A percentile compares a stretch with the other conserved stretches of the same genome.
Evolutionary conservation across 306 rosid genomes (phyloP).

Genomic region (Quercus dentata): DNA sequence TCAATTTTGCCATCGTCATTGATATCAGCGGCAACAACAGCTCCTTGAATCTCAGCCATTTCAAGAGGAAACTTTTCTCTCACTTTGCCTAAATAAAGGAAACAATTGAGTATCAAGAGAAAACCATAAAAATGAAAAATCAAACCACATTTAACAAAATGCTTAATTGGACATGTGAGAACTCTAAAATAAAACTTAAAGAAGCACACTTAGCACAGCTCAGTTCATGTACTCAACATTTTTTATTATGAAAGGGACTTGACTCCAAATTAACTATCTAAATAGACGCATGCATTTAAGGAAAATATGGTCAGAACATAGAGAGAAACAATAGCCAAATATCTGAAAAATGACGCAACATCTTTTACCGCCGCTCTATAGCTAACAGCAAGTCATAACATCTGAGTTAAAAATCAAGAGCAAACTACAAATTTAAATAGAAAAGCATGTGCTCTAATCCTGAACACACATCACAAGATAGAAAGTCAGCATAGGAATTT

Average conservation of each 20-base stretch:
- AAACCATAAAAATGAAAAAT: background rate
- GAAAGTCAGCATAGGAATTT: slow-evolving; percentile 7
- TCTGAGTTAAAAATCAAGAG: background rate
- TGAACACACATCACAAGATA: background rate
- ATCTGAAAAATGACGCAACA: background rate
- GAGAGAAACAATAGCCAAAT: background rate
- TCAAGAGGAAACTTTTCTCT: slow-evolving; percentile 95
- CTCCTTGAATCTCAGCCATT: slow-evolving; percentile 97
- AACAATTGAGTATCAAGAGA: slow-evolving; percentile 14
- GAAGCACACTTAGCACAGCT: background rate
- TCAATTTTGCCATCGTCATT: slow-evolving; percentile 99
- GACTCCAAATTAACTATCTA: background rate
- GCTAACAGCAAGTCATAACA: slow-evolving; percentile 2
- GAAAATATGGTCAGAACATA: background rate
- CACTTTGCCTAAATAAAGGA: slow-evolving; percentile 64
- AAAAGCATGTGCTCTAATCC: background rate
- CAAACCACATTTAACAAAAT: background rate
- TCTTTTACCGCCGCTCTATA: background rate
- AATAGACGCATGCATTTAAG: background rate
- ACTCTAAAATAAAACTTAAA: background rate
- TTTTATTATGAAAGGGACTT: background rate
- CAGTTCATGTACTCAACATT: background rate
- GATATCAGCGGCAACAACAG: slow-evolving; percentile 89
- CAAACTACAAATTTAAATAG: background rate
- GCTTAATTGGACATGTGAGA: background rate